Conservation (phyloP, 768 basidiomycete genomes). For the Auricularia sp. region DNA sequence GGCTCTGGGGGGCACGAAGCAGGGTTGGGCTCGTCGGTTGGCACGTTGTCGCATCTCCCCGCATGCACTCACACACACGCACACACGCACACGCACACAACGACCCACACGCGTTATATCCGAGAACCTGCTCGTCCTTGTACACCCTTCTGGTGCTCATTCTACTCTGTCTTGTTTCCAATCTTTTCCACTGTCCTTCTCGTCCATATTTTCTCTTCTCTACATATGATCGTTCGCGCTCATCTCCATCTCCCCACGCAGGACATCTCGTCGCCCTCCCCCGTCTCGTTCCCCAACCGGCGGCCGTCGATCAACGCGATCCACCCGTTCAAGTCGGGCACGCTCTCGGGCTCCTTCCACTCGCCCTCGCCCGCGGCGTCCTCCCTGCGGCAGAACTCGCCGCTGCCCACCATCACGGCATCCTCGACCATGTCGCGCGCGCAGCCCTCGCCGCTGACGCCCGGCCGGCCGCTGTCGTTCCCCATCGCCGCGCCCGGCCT, state of each 20-base stretch:
- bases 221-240: neutral
- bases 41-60: no score
- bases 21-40: no score
- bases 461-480: neutral
- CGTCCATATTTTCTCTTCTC: no score
- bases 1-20: no score
- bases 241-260: neutral
- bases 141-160: no score
- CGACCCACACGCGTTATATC: no score
- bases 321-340: conserved; percentile 41
- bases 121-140: no score
- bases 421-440: neutral
- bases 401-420: neutral
- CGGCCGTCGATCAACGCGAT: conserved; percentile 18
- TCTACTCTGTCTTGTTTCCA: no score
- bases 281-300: conserved; percentile 2
- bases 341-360: conserved; percentile 23
- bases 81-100: no score
- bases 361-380: neutral
- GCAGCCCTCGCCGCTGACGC: neutral
- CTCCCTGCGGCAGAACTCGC: neutral
- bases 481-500: neutral
- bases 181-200: no score
- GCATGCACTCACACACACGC: no score
- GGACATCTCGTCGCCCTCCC: neutral